phyloP scores from a whole-genome alignment of 1,284 basidiomycete species.

The Trametes pubescens region DNA sequence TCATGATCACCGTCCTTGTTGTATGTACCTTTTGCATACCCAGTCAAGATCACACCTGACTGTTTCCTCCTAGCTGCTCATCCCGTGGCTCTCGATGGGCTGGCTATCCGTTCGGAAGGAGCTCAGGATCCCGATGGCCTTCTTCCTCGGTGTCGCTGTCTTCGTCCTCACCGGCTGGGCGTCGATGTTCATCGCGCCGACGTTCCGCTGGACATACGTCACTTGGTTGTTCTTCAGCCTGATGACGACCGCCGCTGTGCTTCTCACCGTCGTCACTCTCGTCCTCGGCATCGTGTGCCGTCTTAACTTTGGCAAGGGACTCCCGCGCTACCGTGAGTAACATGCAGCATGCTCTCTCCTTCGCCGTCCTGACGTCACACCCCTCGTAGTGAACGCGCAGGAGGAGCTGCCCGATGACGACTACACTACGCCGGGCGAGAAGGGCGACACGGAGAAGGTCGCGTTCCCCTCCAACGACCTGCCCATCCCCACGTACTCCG shows the following conservation, averaged over 20 bases:
- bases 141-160: slow-evolving; percentile 68
- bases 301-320: slow-evolving; percentile 78
- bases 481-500: slow-evolving; percentile 59
- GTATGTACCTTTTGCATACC: slow-evolving; percentile 50
- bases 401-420: slow-evolving; percentile 62
- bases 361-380: neutral
- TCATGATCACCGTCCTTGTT: slow-evolving; percentile 63
- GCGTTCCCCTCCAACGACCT: slow-evolving; percentile 65
- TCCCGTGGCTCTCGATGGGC: slow-evolving; percentile 75
- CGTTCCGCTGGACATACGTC: slow-evolving; percentile 79
- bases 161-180: slow-evolving; percentile 73
- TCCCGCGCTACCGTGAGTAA: slow-evolving; percentile 69
- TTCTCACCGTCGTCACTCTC: slow-evolving; percentile 62
- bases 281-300: slow-evolving; percentile 71
- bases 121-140: slow-evolving; percentile 60
- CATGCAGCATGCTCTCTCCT: neutral
- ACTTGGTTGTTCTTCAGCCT: slow-evolving; percentile 79
- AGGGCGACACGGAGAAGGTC: slow-evolving; percentile 61
- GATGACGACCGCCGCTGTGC: slow-evolving; percentile 65
- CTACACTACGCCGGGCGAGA: slow-evolving; percentile 49
- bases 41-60: neutral
- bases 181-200: slow-evolving; percentile 72
- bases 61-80: slow-evolving; percentile 54
- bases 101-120: slow-evolving; percentile 80
- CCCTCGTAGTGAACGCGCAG: slow-evolving; percentile 59